phyloP scores from a whole-genome alignment of 225 moss, liverwort and hornwort genomes.

The Polytrichum commune region DNA sequence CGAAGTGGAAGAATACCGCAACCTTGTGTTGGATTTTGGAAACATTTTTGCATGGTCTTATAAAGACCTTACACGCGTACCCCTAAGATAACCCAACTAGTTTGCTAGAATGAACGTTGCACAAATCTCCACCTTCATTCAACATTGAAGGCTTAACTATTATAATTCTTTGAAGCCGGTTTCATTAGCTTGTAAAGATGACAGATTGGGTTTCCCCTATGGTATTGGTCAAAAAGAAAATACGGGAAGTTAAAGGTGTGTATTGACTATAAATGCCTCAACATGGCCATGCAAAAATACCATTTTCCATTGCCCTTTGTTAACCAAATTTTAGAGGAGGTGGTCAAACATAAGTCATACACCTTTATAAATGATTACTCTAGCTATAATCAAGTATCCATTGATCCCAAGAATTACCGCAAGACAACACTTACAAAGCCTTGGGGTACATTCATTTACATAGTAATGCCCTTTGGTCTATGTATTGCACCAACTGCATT shows the following conservation, averaged over 20 bases:
- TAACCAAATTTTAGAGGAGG: constrained; percentile 1
- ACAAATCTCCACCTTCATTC: too few relatives aligned
- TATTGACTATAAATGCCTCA: too few relatives aligned
- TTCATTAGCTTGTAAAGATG: not conserved
- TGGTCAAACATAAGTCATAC: not conserved
- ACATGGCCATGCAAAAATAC: not conserved
- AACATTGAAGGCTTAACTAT: not conserved
- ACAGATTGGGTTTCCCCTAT: not conserved
- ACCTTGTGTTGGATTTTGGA: too few relatives aligned
- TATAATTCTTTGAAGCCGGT: not conserved
- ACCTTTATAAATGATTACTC: constrained; percentile 14
- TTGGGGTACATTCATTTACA: constrained; percentile 3
- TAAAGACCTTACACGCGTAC: not conserved
- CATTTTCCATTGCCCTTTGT: constrained; percentile 1
- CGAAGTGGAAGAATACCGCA: too few relatives aligned
- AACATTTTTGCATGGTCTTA: not conserved
- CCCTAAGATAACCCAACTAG: not conserved
- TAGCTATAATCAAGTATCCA: constrained; percentile 7
- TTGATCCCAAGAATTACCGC: constrained; percentile 7
- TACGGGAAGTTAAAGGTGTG: too few relatives aligned
- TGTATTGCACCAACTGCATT: not conserved
- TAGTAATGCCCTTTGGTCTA: constrained; percentile 3
- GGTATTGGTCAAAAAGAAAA: not conserved
- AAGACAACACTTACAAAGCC: not conserved
- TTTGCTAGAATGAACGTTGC: too few relatives aligned